phyloP scores from a whole-genome alignment of 805 yeast species.

The Starmerella floricola region DNA sequence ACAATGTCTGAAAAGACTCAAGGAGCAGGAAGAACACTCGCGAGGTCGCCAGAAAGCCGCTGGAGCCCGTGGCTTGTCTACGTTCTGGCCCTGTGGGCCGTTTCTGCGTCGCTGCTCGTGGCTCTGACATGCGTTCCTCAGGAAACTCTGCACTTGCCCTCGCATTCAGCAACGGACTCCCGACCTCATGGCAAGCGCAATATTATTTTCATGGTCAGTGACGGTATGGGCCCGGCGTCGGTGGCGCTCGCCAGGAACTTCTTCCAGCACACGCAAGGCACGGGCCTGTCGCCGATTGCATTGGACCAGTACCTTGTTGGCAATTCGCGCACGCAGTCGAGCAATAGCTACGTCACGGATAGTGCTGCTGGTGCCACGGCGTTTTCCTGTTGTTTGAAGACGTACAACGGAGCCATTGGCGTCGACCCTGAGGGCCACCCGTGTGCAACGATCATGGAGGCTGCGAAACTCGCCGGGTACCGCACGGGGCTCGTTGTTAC shows the following conservation, averaged over 20 bases:
- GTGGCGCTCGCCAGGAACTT: constrained; percentile 67
- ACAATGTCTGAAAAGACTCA: too few species aligned
- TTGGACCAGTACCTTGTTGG: constrained; percentile 69
- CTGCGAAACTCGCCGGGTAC: constrained; percentile 69
- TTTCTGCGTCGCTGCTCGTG: neutral
- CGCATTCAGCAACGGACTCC: too few species aligned
- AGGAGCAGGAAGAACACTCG: too few species aligned
- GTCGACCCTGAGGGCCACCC: constrained; percentile 58
- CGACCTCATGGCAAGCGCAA: constrained; percentile 34
- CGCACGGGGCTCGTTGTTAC: constrained; percentile 85
- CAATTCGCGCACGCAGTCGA: constrained; percentile 71
- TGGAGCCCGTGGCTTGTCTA: too few species aligned
- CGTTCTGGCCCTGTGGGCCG: neutral
- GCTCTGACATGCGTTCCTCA: too few species aligned
- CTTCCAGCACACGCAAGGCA: constrained; percentile 41
- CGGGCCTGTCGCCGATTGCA: constrained; percentile 43
- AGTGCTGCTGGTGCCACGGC: constrained; percentile 98
- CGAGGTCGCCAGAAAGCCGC: too few species aligned
- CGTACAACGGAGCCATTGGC: constrained; percentile 88
- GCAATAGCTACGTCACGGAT: constrained; percentile 69
- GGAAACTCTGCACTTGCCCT: too few species aligned
- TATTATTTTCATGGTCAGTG: constrained; percentile 78
- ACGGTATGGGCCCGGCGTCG: constrained; percentile 93
- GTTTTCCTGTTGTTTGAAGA: constrained; percentile 69
- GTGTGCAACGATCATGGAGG: constrained; percentile 81